phyloP scores from a whole-genome alignment of 208 protist genomes.

The Wallacemonas sp. region DNA sequence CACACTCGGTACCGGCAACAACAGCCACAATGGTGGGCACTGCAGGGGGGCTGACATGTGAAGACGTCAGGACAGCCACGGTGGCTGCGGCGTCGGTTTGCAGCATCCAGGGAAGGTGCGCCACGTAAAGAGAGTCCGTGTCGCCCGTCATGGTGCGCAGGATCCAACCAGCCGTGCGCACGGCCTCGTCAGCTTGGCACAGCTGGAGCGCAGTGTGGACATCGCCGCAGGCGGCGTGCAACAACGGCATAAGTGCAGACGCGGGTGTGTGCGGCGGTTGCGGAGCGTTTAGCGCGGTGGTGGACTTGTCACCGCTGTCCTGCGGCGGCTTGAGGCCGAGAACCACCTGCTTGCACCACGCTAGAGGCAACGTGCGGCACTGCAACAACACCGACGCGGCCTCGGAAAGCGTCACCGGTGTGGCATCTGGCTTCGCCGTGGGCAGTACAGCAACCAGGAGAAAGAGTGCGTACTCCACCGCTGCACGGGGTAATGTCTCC shows the following conservation, averaged over 20 bases:
- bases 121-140: slow-evolving; percentile 15
- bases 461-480: slow-evolving; percentile 34
- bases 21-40: background rate
- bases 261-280: background rate
- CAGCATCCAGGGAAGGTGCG: slow-evolving; percentile 52
- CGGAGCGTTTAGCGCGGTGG: too few relatives aligned
- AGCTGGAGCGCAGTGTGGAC: slow-evolving; percentile 20
- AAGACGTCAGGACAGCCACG: slow-evolving; percentile 4
- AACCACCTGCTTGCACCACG: slow-evolving; percentile 8
- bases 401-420: slow-evolving; percentile 10
- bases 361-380: slow-evolving; percentile 9
- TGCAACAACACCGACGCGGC: slow-evolving; percentile 9
- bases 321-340: too few relatives aligned
- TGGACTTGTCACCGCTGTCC: too few relatives aligned
- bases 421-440: background rate
- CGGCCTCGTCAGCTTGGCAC: slow-evolving; percentile 23
- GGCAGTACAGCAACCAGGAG: slow-evolving; percentile 19
- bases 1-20: background rate
- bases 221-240: slow-evolving; percentile 14
- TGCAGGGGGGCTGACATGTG: background rate
- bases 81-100: slow-evolving; percentile 6
- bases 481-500: background rate
- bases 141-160: slow-evolving; percentile 4
- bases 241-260: slow-evolving; percentile 12
- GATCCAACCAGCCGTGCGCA: slow-evolving; percentile 17